phyloP scores from a whole-genome alignment of 306 rosid genomes.

The Sicyos baderoa region DNA sequence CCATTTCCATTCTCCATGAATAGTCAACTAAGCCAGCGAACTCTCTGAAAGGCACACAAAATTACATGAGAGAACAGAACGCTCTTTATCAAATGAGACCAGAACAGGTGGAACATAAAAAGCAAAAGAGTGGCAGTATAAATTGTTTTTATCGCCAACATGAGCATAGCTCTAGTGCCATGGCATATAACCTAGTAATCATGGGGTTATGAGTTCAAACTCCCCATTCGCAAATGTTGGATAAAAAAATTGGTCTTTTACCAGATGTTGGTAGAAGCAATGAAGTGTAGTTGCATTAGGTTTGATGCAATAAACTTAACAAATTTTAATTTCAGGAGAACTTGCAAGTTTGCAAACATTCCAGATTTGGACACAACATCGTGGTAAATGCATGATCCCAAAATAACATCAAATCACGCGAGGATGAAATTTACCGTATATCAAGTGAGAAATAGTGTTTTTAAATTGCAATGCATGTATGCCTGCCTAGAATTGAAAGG shows the following conservation, averaged over 20 bases:
- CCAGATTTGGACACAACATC: not conserved
- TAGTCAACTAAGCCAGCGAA: constrained; percentile 58
- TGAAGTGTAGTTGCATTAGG: not conserved
- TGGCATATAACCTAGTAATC: too few species aligned
- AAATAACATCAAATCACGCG: too few species aligned
- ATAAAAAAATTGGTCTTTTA: not conserved
- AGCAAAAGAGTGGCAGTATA: not conserved
- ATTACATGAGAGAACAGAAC: not conserved
- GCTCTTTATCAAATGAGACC: too few species aligned
- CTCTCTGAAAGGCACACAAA: constrained; percentile 56
- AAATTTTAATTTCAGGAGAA: not conserved
- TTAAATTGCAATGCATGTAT: not conserved
- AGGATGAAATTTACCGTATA: too few species aligned
- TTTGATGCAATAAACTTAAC: not conserved
- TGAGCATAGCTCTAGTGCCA: too few species aligned
- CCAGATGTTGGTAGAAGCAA: constrained; percentile 7
- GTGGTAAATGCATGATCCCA: too few species aligned
- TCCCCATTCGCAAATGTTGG: too few species aligned
- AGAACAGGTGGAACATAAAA: too few species aligned
- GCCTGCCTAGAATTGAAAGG: not conserved
- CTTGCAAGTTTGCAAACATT: not conserved
- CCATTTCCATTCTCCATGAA: constrained; percentile 93
- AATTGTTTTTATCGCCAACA: not conserved
- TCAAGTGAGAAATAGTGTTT: not conserved
- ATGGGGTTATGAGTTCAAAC: too few species aligned